phyloP scores from a whole-genome alignment of 306 rosid species.

The Fragaria ananassa region DNA sequence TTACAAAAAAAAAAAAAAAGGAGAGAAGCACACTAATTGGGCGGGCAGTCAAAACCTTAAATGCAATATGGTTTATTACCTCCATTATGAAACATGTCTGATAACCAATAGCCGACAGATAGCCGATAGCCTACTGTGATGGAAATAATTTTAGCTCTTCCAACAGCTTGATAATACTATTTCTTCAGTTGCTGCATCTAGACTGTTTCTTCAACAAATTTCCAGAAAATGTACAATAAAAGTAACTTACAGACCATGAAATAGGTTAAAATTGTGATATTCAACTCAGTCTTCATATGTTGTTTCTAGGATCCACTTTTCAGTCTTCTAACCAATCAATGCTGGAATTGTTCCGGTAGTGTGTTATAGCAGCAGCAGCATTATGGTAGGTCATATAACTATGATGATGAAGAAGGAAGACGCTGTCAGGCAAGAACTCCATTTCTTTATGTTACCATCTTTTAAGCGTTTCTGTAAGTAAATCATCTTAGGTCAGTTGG shows the following conservation, averaged over 20 bases:
- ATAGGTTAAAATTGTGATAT: neutral
- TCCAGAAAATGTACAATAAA: neutral
- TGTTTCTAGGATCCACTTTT: constrained; percentile 62
- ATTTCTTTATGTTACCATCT: neutral
- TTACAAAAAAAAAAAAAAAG: neutral
- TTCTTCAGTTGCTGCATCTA: neutral
- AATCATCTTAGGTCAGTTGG: neutral
- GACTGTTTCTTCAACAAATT: neutral
- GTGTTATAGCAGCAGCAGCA: constrained; percentile 5
- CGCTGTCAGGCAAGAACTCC: neutral
- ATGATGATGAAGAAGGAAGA: neutral
- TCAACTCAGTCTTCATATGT: constrained; percentile 37
- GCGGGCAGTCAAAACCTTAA: neutral
- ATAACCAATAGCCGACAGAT: too few species aligned
- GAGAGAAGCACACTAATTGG: neutral
- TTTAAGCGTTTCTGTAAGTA: neutral
- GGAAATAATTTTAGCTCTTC: neutral
- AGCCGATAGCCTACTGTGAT: neutral
- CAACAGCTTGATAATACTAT: neutral
- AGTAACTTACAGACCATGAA: neutral
- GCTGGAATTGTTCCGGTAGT: constrained; percentile 47
- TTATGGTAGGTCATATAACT: neutral
- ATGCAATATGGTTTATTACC: neutral
- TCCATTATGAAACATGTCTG: neutral
- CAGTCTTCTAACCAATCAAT: constrained; percentile 67